Evolutionary conservation across 2,329 filamentous ascomycete species (phyloP), one percentile per base, ranked within the genome.

Genomic region (Xylariaceae sp.): DNA sequence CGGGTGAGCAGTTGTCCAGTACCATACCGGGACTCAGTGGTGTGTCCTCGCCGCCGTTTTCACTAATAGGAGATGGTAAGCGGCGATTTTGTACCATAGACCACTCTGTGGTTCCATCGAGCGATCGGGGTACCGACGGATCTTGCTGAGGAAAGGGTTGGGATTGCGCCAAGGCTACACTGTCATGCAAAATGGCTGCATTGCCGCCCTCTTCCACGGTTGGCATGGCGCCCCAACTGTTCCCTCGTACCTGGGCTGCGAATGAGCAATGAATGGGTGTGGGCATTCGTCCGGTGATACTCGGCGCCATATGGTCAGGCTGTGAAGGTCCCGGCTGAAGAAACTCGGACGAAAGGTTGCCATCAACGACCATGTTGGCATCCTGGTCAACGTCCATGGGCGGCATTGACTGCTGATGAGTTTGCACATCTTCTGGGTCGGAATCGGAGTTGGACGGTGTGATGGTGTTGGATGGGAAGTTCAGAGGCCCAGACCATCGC

Each of bases 261-360:
- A 85, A 85, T 44, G 71, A 81, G 55, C 79, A 78, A 59, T 84
- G 78, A n/a, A 84, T 83, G 2, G 82, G 82, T 2, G 82, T 84
- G 2, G 82, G 81, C 68, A 84, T 78, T 41, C 81, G 80, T 52
- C 76, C 75, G 16, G 72, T 72, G 39, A 72, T 62, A 51, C 64
- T 72, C n/a, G 69, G 50, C 7, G 63, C 66, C 24, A 64, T 41
- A 7, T 60, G 60, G 27, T 74, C 69, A 3, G 66, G 67, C 21
- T 73, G 72, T 13, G 64, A 64, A 3, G 66, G 53, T 3, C 64
- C 69, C 0, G 72, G 66, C 2, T 65, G 64, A n/a, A 71, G 55
- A 41, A 67, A 57, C 8, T 64, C 56, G 21, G 60, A 53, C 23
- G 58, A 50, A 42, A 64, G 55, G 15, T 64, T 61, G 13, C 64